phyloP scores from a whole-genome alignment of 2,329 filamentous ascomycete genomes.

The Aspergillus aculeatus region DNA sequence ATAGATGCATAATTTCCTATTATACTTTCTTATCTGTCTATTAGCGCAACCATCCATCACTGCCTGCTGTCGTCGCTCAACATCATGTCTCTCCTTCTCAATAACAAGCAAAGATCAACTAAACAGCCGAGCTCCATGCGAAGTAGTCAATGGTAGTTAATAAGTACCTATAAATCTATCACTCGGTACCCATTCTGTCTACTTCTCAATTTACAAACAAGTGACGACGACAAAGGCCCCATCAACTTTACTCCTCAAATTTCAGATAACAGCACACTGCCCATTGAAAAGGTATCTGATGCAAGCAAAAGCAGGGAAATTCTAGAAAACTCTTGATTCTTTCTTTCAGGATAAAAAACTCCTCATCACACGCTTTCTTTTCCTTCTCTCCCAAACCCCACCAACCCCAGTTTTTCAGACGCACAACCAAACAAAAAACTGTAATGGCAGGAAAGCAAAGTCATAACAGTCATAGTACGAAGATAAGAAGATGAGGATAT shows the following conservation, averaged over 20 bases:
- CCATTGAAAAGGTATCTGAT: constrained; percentile 3
- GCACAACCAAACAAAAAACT: not conserved
- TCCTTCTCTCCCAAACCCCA: not conserved
- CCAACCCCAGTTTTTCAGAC: not conserved
- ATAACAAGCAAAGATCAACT: too few relatives aligned
- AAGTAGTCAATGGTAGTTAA: too few relatives aligned
- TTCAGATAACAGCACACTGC: not conserved
- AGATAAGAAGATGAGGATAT: constrained; percentile 1
- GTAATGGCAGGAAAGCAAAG: constrained; percentile 10
- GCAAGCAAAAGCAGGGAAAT: not conserved
- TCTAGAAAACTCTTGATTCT: not conserved
- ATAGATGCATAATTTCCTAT: not conserved
- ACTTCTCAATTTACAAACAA: too few relatives aligned
- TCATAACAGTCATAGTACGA: constrained; percentile 15
- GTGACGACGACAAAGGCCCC: not conserved
- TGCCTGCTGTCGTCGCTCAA: not conserved
- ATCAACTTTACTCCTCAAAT: not conserved
- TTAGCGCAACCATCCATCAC: not conserved
- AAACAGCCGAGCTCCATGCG: too few relatives aligned
- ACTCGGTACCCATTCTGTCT: too few relatives aligned
- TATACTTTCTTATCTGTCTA: not conserved
- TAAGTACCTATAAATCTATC: too few relatives aligned
- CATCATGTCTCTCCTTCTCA: not conserved
- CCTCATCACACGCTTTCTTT: not conserved
- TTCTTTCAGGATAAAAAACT: not conserved